phyloP scores from a whole-genome alignment of 257 asterid genomes.

The Leptodermis oblonga region DNA sequence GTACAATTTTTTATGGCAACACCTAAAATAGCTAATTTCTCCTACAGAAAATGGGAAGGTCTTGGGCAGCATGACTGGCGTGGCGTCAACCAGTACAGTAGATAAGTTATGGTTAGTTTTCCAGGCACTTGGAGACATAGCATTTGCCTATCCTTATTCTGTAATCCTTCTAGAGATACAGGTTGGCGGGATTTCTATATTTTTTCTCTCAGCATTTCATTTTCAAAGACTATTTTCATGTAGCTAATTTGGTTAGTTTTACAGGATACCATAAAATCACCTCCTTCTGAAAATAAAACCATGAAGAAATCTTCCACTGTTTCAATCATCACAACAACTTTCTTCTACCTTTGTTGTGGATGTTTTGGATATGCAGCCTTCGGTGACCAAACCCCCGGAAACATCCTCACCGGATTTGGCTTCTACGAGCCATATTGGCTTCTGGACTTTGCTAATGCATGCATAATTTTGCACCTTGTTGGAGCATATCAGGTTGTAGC shows the following conservation, averaged over 20 bases:
- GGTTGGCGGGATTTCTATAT: slow-evolving; percentile 25
- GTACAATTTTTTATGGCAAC: background rate
- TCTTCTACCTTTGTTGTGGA: slow-evolving; percentile 57
- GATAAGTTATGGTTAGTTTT: slow-evolving; percentile 53
- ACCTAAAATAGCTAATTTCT: background rate
- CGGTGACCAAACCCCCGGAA: slow-evolving; percentile 60
- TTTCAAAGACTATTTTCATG: background rate
- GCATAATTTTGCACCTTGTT: slow-evolving; percentile 53
- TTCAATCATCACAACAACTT: slow-evolving; percentile 40
- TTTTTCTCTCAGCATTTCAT: too few species aligned
- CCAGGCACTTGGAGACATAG: slow-evolving; percentile 73
- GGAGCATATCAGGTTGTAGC: slow-evolving; percentile 60
- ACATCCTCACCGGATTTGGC: slow-evolving; percentile 70
- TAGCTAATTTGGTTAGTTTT: background rate
- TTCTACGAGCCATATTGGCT: slow-evolving; percentile 80
- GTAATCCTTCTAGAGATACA: slow-evolving; percentile 60
- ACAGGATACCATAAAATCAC: slow-evolving; percentile 64
- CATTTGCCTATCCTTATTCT: slow-evolving; percentile 72
- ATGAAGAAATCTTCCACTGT: slow-evolving; percentile 57
- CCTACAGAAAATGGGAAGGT: slow-evolving; percentile 56
- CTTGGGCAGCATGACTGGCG: slow-evolving; percentile 62
- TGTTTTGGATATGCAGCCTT: slow-evolving; percentile 76
- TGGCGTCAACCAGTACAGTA: slow-evolving; percentile 34
- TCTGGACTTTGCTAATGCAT: slow-evolving; percentile 59
- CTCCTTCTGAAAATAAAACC: slow-evolving; percentile 58